Percentiles rank a stretch among this genome's conserved stretches.
Conservation (phyloP, 768 basidiomycete genomes). For the Kwoniella pini region DNA sequence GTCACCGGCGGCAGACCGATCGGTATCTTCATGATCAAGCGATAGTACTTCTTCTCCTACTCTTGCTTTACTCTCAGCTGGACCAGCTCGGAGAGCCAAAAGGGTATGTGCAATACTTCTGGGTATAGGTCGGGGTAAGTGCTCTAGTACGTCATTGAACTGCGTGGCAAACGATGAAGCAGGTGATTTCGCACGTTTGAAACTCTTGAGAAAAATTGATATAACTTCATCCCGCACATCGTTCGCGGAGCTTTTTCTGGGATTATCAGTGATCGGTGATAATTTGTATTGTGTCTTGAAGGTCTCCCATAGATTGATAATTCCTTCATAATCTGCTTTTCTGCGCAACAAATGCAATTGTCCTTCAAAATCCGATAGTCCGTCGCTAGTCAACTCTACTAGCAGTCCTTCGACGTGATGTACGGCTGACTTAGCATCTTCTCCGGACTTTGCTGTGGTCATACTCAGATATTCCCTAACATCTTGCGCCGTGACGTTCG, state of each 20-base stretch:
- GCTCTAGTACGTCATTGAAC: constrained; percentile 3
- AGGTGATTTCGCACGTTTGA: constrained; percentile 3
- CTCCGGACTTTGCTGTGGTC: too few species aligned
- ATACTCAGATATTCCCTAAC: too few species aligned
- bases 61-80: not conserved
- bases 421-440: too few species aligned
- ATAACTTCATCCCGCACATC: constrained; percentile 1
- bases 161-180: not conserved
- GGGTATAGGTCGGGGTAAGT: constrained; percentile 9
- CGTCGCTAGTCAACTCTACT: not conserved
- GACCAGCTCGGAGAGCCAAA: constrained; percentile 12
- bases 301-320: constrained; percentile 9
- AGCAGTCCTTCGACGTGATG: not conserved
- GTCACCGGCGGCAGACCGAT: not conserved
- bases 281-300: not conserved
- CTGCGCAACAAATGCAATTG: constrained; percentile 5
- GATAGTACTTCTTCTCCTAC: constrained; percentile 12
- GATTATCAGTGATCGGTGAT: not conserved
- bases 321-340: constrained; percentile 4
- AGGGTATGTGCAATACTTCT: constrained; percentile 2
- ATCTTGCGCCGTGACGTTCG: too few species aligned
- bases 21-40: constrained; percentile 14
- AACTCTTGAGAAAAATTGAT: constrained; percentile 8
- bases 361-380: not conserved
- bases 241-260: not conserved